phyloP scores from a whole-genome alignment of 1,139 yeast species.

The Nadsonia starkeyi-henricii region DNA sequence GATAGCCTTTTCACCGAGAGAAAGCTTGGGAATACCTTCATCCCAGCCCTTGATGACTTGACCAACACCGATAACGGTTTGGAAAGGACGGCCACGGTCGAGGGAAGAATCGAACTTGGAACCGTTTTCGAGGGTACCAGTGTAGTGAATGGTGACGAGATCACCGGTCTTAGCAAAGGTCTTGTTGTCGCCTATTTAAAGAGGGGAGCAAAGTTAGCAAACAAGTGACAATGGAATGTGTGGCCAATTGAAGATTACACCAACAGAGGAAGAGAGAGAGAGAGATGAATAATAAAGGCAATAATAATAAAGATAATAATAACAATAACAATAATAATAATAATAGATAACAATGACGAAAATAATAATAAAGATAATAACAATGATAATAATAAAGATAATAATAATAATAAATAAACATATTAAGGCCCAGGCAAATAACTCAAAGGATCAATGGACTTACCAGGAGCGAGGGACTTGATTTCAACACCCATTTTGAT shows the following conservation, averaged over 20 bases:
- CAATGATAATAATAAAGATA: no score
- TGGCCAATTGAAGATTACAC: no score
- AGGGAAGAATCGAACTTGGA: conserved; percentile 90
- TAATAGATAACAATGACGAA: no score
- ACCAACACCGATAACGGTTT: conserved; percentile 86
- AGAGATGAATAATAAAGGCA: no score
- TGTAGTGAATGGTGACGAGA: conserved; percentile 74
- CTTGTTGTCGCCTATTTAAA: conserved; percentile 66
- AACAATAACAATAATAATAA: no score
- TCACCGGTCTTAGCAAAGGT: conserved; percentile 81
- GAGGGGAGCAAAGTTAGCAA: background rate
- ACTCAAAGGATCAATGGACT: conserved; percentile 5
- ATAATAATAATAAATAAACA: background rate
- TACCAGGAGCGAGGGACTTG: conserved; percentile 25
- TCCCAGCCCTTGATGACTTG: conserved; percentile 97
- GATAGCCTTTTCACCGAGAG: conserved; percentile 83
- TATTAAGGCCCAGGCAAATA: background rate
- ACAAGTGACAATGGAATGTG: no score
- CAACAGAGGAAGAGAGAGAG: no score
- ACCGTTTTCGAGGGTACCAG: conserved; percentile 88
- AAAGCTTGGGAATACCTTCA: conserved; percentile 77
- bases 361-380: no score
- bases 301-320: no score
- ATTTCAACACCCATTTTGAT: conserved; percentile 27
- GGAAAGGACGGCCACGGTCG: conserved; percentile 90